A percentile compares a stretch with the other conserved stretches of the same genome.
Evolutionary conservation across 805 yeast species (phyloP).

Genomic region (Metschnikowia bowlesiae): DNA sequence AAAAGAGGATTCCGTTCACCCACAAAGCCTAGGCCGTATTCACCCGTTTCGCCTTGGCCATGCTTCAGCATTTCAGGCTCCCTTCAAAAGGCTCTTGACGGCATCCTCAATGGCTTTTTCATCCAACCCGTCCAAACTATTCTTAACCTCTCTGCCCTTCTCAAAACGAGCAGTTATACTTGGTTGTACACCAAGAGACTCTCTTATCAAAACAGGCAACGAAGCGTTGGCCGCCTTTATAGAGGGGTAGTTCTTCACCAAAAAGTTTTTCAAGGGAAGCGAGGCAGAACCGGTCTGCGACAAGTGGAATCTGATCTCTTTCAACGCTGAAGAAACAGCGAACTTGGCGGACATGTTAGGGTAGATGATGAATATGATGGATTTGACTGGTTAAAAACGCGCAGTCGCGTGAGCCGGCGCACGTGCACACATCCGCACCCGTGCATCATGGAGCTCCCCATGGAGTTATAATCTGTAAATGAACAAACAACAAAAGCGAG

Average conservation of each 20-base stretch:
- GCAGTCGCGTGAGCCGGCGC: conserved; percentile 4
- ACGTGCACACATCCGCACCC: conserved; percentile 1
- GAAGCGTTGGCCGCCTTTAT: conserved; percentile 56
- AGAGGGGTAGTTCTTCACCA: conserved; percentile 60
- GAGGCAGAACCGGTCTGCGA: conserved; percentile 77
- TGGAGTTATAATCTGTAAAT: no score
- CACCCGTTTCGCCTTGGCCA: no score
- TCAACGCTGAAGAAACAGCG: conserved; percentile 52
- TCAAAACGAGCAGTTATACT: conserved; percentile 60
- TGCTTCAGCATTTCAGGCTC: neutral
- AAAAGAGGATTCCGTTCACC: no score
- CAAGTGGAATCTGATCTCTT: conserved; percentile 76
- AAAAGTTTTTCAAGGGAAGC: conserved; percentile 58
- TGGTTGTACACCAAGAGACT: conserved; percentile 69
- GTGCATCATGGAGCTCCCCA: no score
- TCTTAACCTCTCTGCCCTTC: conserved; percentile 23
- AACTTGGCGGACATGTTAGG: conserved; percentile 35
- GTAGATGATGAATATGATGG: neutral
- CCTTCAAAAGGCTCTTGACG: conserved; percentile 36
- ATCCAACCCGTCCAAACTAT: conserved; percentile 44
- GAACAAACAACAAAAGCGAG: no score
- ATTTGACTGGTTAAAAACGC: conserved; percentile 17
- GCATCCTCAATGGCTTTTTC: conserved; percentile 42
- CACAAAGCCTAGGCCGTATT: no score
- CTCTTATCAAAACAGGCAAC: conserved; percentile 75